Conservation (phyloP, 257 asterid genomes). For the Knoxia roxburghii region DNA sequence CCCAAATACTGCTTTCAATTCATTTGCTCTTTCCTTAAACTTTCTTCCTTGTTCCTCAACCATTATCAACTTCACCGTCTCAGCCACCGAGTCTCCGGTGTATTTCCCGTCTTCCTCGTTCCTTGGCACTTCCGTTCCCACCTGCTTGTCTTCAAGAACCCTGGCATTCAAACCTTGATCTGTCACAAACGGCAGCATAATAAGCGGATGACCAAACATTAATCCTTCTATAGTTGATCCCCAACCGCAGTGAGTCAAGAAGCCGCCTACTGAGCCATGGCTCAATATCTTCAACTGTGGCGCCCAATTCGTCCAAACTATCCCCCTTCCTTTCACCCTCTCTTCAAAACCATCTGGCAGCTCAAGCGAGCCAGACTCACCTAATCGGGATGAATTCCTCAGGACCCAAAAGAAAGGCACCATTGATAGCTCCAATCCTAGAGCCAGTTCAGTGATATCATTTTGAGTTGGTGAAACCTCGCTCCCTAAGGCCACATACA, state of each 20-base stretch:
- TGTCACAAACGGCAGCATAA: constrained; percentile 22
- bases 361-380: not conserved
- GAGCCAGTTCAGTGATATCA: constrained; percentile 26
- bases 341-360: constrained; percentile 27
- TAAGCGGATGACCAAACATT: constrained; percentile 14
- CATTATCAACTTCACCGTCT: constrained; percentile 16
- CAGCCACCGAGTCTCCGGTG: constrained; percentile 17
- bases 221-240: constrained; percentile 29
- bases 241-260: constrained; percentile 32
- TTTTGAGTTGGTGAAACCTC: constrained; percentile 23
- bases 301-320: constrained; percentile 26
- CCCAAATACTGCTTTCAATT: constrained; percentile 11
- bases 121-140: constrained; percentile 8
- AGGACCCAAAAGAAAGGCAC: constrained; percentile 33
- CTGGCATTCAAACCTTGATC: constrained; percentile 37
- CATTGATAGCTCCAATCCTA: constrained; percentile 24
- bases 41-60: constrained; percentile 7
- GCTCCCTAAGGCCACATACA: constrained; percentile 30
- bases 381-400: constrained; percentile 7
- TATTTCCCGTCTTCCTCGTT: constrained; percentile 19
- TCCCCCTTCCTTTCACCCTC: constrained; percentile 19
- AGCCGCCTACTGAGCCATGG: constrained; percentile 28
- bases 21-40: constrained; percentile 11
- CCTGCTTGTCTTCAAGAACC: constrained; percentile 15
- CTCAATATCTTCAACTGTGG: constrained; percentile 27